Evolutionary conservation across 768 basidiomycete genomes (phyloP).

Genomic region (Rhodotorula paludigena): DNA sequence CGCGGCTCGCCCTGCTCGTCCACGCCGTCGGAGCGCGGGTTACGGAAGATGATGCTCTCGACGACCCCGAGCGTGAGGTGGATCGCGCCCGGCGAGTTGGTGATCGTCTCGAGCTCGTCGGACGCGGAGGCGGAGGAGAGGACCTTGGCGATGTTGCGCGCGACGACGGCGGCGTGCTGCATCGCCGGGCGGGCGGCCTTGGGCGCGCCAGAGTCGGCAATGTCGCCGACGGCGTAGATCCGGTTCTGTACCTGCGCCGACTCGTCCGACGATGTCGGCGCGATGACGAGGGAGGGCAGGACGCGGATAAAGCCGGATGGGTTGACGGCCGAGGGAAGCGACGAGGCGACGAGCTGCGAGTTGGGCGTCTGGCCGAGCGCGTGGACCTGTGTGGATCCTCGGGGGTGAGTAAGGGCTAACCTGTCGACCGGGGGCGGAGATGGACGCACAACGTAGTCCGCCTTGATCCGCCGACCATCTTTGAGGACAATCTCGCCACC

Average conservation of each 20-base stretch:
- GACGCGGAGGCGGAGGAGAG: slow-evolving; percentile 40
- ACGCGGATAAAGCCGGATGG: slow-evolving; percentile 52
- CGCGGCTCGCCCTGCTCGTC: neutral
- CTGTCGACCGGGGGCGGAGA: no score
- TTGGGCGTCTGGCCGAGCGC: slow-evolving; percentile 63
- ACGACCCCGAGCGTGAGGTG: slow-evolving; percentile 58
- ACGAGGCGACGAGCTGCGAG: slow-evolving; percentile 52
- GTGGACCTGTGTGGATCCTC: slow-evolving; percentile 38
- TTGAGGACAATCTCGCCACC: slow-evolving; percentile 51
- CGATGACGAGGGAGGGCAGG: slow-evolving; percentile 56
- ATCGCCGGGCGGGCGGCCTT: slow-evolving; percentile 51
- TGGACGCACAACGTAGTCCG: slow-evolving; percentile 55
- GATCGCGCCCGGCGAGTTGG: slow-evolving; percentile 47
- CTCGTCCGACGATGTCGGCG: neutral
- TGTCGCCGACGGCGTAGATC: slow-evolving; percentile 62
- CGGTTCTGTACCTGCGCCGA: neutral
- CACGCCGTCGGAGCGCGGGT: neutral
- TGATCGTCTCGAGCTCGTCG: slow-evolving; percentile 2
- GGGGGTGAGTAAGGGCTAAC: neutral
- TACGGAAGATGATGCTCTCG: slow-evolving; percentile 22
- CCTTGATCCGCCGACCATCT: slow-evolving; percentile 55
- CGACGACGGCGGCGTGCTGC: slow-evolving; percentile 54
- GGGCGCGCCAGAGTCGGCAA: slow-evolving; percentile 60
- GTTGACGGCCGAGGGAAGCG: slow-evolving; percentile 42
- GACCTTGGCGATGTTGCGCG: slow-evolving; percentile 56